A percentile compares a stretch with the other conserved stretches of the same genome.
Evolutionary conservation across 2,329 filamentous ascomycete genomes (phyloP).

Genomic region (Fonsecaea pugnacius): DNA sequence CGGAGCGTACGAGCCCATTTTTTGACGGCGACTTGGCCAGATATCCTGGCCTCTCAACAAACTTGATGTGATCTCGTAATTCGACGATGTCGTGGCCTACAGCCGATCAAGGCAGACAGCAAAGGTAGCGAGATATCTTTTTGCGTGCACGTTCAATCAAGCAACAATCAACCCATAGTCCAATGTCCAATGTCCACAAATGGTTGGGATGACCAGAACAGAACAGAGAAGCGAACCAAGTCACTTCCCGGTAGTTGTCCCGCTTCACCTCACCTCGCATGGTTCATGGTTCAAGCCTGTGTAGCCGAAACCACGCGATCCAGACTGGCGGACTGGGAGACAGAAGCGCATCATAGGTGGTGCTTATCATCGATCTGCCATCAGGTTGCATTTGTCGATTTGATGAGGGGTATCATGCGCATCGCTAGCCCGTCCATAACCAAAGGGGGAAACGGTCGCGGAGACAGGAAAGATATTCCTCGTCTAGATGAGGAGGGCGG

Average conservation of each 20-base stretch:
- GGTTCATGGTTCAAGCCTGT: background rate
- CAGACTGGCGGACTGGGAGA: background rate
- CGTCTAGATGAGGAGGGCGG: too few relatives aligned
- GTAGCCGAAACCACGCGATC: constrained; percentile 11
- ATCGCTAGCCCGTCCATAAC: background rate
- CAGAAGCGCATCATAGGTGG: background rate
- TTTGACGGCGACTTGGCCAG: background rate
- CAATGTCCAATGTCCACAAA: background rate
- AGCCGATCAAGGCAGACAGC: background rate
- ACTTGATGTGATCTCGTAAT: too few relatives aligned
- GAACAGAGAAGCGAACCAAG: background rate
- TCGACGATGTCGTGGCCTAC: background rate
- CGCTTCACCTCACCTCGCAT: background rate
- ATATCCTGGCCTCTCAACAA: too few relatives aligned
- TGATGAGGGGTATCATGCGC: constrained; percentile 13
- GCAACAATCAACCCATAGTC: background rate
- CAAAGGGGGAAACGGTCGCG: constrained; percentile 6
- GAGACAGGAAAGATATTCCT: constrained; percentile 3
- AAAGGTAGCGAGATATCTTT: background rate
- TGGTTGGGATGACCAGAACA: background rate
- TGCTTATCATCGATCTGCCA: constrained; percentile 17
- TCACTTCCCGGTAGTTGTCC: background rate
- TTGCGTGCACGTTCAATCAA: background rate
- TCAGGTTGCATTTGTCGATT: constrained; percentile 15
- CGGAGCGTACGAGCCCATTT: constrained; percentile 32